phyloP scores from a whole-genome alignment of 208 protist species.

The Herpetomonas samuelpessoai region DNA sequence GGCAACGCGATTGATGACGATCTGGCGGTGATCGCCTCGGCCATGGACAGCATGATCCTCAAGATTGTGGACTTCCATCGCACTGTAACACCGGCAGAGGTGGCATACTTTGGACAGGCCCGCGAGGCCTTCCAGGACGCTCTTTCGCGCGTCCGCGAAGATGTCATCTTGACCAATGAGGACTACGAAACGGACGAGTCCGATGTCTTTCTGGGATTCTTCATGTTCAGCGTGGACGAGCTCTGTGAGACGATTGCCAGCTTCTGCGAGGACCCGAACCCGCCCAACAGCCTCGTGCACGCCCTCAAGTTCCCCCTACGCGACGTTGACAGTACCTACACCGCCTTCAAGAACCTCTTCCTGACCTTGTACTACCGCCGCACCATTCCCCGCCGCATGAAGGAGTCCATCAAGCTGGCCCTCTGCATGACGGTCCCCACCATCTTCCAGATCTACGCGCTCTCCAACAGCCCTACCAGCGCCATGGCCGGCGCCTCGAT shows the following conservation, averaged over 20 bases:
- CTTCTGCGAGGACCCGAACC: conserved; percentile 52
- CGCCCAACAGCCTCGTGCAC: conserved; percentile 47
- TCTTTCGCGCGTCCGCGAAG: conserved; percentile 76
- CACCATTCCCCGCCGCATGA: conserved; percentile 74
- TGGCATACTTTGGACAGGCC: conserved; percentile 72
- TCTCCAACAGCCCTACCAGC: conserved; percentile 66
- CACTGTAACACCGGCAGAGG: conserved; percentile 58
- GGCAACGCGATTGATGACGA: conserved; percentile 69
- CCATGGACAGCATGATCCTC: conserved; percentile 89
- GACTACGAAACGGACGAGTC: conserved; percentile 89
- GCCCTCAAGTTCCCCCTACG: conserved; percentile 46
- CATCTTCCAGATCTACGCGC: conserved; percentile 89
- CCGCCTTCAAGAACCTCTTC: conserved; percentile 53
- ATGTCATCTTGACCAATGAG: conserved; percentile 89
- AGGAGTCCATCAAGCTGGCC: conserved; percentile 90
- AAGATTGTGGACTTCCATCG: conserved; percentile 87
- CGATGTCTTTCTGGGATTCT: conserved; percentile 86
- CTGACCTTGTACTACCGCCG: conserved; percentile 40
- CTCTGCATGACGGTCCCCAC: conserved; percentile 82
- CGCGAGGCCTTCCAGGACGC: conserved; percentile 84
- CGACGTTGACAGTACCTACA: conserved; percentile 62
- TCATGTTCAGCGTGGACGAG: conserved; percentile 90
- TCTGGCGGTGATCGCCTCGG: conserved; percentile 72
- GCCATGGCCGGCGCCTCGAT: conserved; percentile 81
- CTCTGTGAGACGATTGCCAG: conserved; percentile 81